Evolutionary conservation across 1,139 yeast genomes (phyloP).

Genomic region (Sugiyamaella novakii): DNA sequence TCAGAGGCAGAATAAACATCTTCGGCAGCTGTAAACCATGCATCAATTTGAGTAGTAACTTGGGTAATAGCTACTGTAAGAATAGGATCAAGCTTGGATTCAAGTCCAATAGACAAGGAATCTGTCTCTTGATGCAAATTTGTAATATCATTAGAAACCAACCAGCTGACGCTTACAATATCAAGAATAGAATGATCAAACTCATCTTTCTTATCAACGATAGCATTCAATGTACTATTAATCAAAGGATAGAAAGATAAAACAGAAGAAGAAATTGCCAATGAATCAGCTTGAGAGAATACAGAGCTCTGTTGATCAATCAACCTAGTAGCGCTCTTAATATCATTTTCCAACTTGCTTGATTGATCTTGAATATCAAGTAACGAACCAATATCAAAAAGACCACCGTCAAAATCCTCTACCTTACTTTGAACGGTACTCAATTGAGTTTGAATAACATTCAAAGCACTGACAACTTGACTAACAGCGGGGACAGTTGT

Average conservation of each 20-base stretch:
- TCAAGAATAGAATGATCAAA: conserved; percentile 30
- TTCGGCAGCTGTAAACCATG: conserved; percentile 26
- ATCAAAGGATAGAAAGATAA: conserved; percentile 26
- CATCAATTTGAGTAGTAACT: conserved; percentile 25
- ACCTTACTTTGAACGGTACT: conserved; percentile 12
- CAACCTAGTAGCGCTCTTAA: conserved; percentile 21
- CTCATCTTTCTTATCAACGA: conserved; percentile 27
- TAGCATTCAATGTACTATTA: conserved; percentile 22
- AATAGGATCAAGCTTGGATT: conserved; percentile 21
- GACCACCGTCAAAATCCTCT: conserved; percentile 15
- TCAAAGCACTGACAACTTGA: conserved; percentile 11
- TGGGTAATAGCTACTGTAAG: conserved; percentile 20
- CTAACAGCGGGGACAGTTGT: too few species aligned
- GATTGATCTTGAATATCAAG: conserved; percentile 25
- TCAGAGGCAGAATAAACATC: conserved; percentile 18
- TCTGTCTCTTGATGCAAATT: conserved; percentile 23
- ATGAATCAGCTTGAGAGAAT: conserved; percentile 21
- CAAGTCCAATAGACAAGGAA: conserved; percentile 22
- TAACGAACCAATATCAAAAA: conserved; percentile 25
- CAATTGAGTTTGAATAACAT: conserved; percentile 13
- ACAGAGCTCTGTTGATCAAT: conserved; percentile 15
- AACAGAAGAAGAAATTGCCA: conserved; percentile 22
- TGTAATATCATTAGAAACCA: conserved; percentile 25
- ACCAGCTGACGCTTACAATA: conserved; percentile 26
- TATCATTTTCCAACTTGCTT: conserved; percentile 17